These are phyloP conservation scores for Panaeolus cyanescens DNA, from an alignment of 768 basidiomycete genomes.

Conservation along the genomic window DNA sequence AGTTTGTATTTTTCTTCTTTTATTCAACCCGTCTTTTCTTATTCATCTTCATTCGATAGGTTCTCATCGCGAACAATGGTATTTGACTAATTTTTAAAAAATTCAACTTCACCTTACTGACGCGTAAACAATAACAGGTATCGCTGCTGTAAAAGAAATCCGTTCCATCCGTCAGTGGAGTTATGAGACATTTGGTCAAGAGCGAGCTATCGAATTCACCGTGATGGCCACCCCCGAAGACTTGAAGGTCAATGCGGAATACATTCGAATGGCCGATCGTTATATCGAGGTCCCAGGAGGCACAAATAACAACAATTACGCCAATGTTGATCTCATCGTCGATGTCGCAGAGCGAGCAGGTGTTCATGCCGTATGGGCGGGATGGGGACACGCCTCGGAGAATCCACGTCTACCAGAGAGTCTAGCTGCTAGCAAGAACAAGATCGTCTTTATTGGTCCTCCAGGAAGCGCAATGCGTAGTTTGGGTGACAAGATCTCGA, in stretches of 20 bases:
- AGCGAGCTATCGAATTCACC: constrained; percentile 96
- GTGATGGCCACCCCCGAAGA: constrained; percentile 99
- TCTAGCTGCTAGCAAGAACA: constrained; percentile 87
- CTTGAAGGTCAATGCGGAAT: constrained; percentile 97
- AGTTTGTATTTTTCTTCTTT: constrained; percentile 45
- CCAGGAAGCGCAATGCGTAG: constrained; percentile 99
- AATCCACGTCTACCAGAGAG: constrained; percentile 96
- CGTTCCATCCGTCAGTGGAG: constrained; percentile 99
- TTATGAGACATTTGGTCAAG: constrained; percentile 97
- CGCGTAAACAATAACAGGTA: no score
- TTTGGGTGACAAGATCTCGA: constrained; percentile 98
- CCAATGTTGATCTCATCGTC: constrained; percentile 98
- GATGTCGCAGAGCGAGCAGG: constrained; percentile 97
- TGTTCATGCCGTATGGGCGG: constrained; percentile 99
- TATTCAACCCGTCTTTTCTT: constrained; percentile 8
- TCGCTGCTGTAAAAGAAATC: constrained; percentile 99
- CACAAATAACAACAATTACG: constrained; percentile 99
- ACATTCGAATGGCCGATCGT: constrained; percentile 99
- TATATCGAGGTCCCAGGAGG: constrained; percentile 99
- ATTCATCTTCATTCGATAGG: constrained; percentile 44
- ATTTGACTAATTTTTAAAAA: no score
- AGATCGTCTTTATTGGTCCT: constrained; percentile 98
- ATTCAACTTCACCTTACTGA: no score
- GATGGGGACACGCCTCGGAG: constrained; percentile 99
- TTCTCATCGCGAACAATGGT: constrained; percentile 99